These are phyloP conservation scores for Stephania japonica DNA, from an alignment of 164 flowering plant species.

Conservation along the genomic window DNA sequence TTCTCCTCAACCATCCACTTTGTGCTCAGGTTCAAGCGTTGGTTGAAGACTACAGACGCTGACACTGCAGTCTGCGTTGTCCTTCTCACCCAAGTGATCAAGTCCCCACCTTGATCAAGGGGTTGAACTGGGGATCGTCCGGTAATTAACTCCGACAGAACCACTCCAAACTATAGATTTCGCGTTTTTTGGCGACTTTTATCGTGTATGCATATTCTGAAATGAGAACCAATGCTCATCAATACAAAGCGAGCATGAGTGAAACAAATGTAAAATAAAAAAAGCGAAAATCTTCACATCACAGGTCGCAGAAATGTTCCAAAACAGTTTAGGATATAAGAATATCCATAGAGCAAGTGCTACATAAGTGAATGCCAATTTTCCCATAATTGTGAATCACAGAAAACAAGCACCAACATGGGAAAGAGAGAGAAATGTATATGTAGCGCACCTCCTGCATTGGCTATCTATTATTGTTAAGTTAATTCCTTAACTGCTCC, in stretches of 20 bases:
- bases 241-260: neutral
- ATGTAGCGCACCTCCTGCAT: no score
- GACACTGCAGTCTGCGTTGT: conserved; percentile 22
- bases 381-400: no score
- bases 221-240: conserved; percentile 10
- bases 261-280: no score
- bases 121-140: conserved; percentile 56
- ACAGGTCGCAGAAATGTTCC: neutral
- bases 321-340: neutral
- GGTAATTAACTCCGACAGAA: conserved; percentile 45
- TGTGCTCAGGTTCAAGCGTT: conserved; percentile 29
- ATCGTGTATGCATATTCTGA: conserved; percentile 61
- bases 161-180: conserved; percentile 60
- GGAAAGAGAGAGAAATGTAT: no score
- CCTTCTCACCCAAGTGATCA: conserved; percentile 50
- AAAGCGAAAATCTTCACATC: neutral
- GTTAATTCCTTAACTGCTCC: no score
- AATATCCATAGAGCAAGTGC: neutral
- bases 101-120: conserved; percentile 42
- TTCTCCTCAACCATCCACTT: conserved; percentile 34
- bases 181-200: conserved; percentile 63
- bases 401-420: no score
- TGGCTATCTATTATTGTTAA: no score
- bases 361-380: no score
- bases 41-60: conserved; percentile 27